Evolutionary conservation across 208 protist genomes (phyloP).

Genomic region (Herpetomonas tarakana): DNA sequence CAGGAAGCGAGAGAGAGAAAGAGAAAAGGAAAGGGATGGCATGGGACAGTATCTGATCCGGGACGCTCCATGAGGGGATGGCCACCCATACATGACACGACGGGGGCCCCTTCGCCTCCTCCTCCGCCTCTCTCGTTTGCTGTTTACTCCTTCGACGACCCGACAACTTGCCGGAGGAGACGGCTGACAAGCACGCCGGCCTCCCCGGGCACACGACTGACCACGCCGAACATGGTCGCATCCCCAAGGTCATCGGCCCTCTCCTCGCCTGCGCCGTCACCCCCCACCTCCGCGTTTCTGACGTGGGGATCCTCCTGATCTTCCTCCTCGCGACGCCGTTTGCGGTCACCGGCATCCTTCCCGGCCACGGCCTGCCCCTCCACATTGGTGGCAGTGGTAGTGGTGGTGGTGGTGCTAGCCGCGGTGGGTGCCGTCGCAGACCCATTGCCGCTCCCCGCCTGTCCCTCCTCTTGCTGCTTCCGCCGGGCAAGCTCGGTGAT

Average conservation of each 20-base stretch:
- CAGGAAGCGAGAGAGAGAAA: too few relatives aligned
- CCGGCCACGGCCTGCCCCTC: not conserved
- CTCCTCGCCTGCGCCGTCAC: not conserved
- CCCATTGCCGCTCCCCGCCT: not conserved
- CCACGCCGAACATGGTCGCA: constrained; percentile 46
- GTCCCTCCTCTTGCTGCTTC: constrained; percentile 8
- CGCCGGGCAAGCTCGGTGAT: constrained; percentile 46
- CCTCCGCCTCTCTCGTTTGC: too few relatives aligned
- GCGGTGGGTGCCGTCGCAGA: not conserved
- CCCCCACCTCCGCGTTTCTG: not conserved
- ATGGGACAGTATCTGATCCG: too few relatives aligned
- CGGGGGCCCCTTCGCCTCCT: too few relatives aligned
- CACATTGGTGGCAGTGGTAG: not conserved
- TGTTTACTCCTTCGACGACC: too few relatives aligned
- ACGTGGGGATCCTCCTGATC: constrained; percentile 9
- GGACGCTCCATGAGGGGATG: too few relatives aligned
- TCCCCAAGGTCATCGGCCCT: constrained; percentile 29
- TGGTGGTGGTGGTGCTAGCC: not conserved
- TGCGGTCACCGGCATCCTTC: not conserved
- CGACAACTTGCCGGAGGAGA: constrained; percentile 25
- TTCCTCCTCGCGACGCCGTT: constrained; percentile 4
- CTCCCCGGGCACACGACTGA: constrained; percentile 30
- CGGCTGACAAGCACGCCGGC: constrained; percentile 27
- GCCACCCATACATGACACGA: too few relatives aligned
- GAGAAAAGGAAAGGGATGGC: too few relatives aligned